A percentile compares a stretch with the other conserved stretches of the same genome.
Conservation (phyloP, 2,329 filamentous ascomycete genomes). For the Meredithiella fracta region DNA sequence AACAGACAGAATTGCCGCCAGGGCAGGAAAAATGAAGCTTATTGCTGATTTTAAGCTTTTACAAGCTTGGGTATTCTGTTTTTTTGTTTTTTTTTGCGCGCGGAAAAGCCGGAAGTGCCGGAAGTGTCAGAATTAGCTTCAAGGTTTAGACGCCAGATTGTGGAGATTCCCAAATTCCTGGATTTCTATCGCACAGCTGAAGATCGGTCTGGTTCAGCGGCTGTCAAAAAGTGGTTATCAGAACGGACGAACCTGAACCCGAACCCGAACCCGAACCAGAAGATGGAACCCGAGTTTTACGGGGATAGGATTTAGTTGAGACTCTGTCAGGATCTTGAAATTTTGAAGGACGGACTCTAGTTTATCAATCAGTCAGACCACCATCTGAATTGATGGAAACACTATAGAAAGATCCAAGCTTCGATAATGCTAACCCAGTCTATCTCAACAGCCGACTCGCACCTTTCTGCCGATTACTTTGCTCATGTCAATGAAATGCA, state of each 20-base stretch:
- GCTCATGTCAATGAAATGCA: conserved; percentile 48
- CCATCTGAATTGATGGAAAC: no score
- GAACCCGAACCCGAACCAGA: conserved; percentile 7
- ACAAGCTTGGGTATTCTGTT: background rate
- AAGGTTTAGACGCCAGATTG: background rate
- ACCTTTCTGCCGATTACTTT: conserved; percentile 53
- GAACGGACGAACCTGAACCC: background rate
- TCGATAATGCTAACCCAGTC: conserved; percentile 5
- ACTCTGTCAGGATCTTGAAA: no score
- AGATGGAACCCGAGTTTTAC: background rate
- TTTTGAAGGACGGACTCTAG: no score
- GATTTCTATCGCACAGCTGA: no score
- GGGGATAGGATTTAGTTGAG: background rate
- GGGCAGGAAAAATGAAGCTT: background rate
- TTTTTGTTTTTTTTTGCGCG: background rate
- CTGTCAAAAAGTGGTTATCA: background rate
- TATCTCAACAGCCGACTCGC: conserved; percentile 44
- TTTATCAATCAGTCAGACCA: no score
- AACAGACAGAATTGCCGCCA: no score
- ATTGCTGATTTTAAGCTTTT: background rate
- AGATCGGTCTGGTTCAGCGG: no score
- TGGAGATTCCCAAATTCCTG: no score
- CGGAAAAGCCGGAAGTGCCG: background rate
- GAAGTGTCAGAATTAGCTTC: background rate
- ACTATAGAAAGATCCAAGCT: background rate